Percentiles rank a stretch among this genome's conserved stretches.
phyloP scores from a whole-genome alignment of 2,329 filamentous ascomycete genomes.

The Beauveria asiatica region DNA sequence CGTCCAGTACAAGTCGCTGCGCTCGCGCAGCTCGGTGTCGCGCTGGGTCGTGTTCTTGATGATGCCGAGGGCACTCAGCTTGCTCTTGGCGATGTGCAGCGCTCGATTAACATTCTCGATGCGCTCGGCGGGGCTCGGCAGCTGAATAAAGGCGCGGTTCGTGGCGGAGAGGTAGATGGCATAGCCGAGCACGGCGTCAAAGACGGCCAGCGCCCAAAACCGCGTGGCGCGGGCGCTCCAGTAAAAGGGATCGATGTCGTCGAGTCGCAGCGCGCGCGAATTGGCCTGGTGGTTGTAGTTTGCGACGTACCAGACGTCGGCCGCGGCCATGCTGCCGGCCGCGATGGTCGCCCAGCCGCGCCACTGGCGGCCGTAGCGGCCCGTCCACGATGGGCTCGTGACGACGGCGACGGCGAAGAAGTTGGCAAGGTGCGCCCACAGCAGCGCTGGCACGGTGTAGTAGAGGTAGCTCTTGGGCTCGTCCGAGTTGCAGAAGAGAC shows the following conservation, averaged over 20 bases:
- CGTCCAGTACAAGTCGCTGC: conserved; percentile 67
- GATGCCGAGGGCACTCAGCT: conserved; percentile 64
- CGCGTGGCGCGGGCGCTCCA: conserved; percentile 61
- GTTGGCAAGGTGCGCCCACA: conserved; percentile 74
- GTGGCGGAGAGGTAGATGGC: conserved; percentile 71
- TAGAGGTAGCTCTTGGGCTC: conserved; percentile 64
- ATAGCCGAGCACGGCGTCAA: conserved; percentile 56
- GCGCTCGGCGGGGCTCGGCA: conserved; percentile 54
- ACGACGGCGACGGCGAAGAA: conserved; percentile 61
- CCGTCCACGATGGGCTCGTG: conserved; percentile 61
- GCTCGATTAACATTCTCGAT: conserved; percentile 50
- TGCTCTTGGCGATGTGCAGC: conserved; percentile 53
- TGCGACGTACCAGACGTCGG: conserved; percentile 58
- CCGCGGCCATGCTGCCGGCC: conserved; percentile 45
- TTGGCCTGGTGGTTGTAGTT: conserved; percentile 61
- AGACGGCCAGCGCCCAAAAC: conserved; percentile 50
- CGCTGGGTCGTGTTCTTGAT: conserved; percentile 72
- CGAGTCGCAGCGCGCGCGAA: conserved; percentile 49
- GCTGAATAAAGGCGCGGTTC: conserved; percentile 63
- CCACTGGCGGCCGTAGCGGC: conserved; percentile 58
- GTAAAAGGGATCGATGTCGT: conserved; percentile 61
- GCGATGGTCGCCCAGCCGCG: conserved; percentile 59
- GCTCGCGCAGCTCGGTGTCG: conserved; percentile 60
- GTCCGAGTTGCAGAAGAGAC: conserved; percentile 73
- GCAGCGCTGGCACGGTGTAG: conserved; percentile 67